phyloP scores from a whole-genome alignment of 352 stramenopile genomes.

The Pythium myriotylum region DNA sequence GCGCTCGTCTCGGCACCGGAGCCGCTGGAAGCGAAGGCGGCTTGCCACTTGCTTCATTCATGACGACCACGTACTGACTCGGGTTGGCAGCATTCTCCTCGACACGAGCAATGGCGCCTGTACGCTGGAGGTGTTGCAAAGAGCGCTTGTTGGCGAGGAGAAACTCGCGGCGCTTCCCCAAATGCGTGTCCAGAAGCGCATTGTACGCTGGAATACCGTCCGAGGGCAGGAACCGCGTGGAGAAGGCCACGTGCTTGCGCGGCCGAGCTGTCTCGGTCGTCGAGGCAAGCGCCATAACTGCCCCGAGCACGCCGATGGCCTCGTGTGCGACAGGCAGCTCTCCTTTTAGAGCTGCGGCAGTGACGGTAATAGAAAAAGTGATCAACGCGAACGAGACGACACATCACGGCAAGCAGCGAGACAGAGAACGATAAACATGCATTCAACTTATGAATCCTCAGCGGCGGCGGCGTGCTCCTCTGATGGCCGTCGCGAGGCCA shows the following conservation, averaged over 20 bases:
- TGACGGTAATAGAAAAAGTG: too few species aligned
- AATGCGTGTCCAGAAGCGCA: slow-evolving; percentile 56
- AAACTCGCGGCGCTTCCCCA: slow-evolving; percentile 68
- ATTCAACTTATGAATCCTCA: too few species aligned
- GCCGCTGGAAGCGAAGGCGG: slow-evolving; percentile 9
- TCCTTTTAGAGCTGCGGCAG: too few species aligned
- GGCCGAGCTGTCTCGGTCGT: not conserved
- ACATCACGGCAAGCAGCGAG: too few species aligned
- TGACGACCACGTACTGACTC: slow-evolving; percentile 77
- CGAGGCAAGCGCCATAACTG: not conserved
- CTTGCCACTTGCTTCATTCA: slow-evolving; percentile 33
- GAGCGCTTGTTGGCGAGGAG: slow-evolving; percentile 63
- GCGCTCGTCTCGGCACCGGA: slow-evolving; percentile 10
- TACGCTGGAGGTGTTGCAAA: slow-evolving; percentile 61
- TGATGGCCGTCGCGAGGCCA: too few species aligned
- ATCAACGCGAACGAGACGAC: too few species aligned
- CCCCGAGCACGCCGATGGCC: not conserved
- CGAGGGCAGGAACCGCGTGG: slow-evolving; percentile 62
- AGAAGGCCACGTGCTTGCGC: slow-evolving; percentile 33
- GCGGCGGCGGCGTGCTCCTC: too few species aligned
- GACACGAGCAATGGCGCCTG: slow-evolving; percentile 60
- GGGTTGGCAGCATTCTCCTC: slow-evolving; percentile 46
- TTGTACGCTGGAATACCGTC: slow-evolving; percentile 78
- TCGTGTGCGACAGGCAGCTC: not conserved
- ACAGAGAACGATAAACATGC: too few species aligned